These are phyloP conservation scores for Nannochloris sp. DNA, from an alignment of 139 green algal species.

Conservation along the genomic window DNA sequence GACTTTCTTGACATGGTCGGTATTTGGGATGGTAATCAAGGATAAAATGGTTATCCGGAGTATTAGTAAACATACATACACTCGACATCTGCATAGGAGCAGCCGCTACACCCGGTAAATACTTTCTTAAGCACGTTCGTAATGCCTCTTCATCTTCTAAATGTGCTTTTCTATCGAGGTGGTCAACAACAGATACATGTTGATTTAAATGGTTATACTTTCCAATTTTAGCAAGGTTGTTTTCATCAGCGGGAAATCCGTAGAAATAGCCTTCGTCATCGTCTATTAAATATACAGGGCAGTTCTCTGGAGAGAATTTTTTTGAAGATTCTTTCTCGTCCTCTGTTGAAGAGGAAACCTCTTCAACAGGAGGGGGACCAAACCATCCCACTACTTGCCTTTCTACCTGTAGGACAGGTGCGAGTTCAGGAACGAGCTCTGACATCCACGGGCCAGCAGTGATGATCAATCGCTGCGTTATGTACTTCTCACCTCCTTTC, in stretches of 20 bases:
- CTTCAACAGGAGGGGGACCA: background rate
- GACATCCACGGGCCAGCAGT: constrained; percentile 56
- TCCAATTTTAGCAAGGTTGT: constrained; percentile 37
- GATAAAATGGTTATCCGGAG: constrained; percentile 67
- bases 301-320: constrained; percentile 13
- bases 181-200: background rate
- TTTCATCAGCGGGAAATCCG: constrained; percentile 55
- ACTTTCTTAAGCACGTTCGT: background rate
- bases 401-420: constrained; percentile 20
- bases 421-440: constrained; percentile 54
- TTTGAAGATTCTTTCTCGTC: constrained; percentile 13
- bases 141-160: background rate
- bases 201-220: constrained; percentile 14
- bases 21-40: constrained; percentile 57
- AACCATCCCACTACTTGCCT: constrained; percentile 59
- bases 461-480: constrained; percentile 41
- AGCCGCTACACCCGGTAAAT: constrained; percentile 38
- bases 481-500: constrained; percentile 10
- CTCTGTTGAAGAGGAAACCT: too few relatives aligned
- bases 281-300: constrained; percentile 54
- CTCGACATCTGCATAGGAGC: constrained; percentile 29
- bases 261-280: constrained; percentile 24
- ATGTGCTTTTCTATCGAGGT: background rate
- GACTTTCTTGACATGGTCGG: background rate
- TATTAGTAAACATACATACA: constrained; percentile 78